Conservation (phyloP, 345 rosid species). For the Aquilaria sinensis region DNA sequence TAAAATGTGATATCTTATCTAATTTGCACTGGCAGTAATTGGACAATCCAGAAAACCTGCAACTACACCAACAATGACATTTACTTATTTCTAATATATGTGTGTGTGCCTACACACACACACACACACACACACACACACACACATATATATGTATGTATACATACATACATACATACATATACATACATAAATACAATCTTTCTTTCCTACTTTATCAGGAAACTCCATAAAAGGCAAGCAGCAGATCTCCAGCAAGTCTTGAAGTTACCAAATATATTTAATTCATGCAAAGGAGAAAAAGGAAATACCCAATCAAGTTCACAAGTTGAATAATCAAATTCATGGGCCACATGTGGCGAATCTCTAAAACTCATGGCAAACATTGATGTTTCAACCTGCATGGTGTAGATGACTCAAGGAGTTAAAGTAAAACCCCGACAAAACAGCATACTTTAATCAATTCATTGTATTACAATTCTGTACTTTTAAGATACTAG, state of each 20-base stretch:
- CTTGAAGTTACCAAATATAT: conserved; percentile 4
- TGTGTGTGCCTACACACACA: no score
- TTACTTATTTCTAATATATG: no score
- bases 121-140: no score
- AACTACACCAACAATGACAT: no score
- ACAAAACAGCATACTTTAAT: conserved; percentile 9
- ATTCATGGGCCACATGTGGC: conserved; percentile 49
- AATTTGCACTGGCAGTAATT: neutral
- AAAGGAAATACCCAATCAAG: conserved; percentile 39
- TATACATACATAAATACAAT: neutral
- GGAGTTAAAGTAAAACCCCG: conserved; percentile 14
- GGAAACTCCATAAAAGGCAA: neutral
- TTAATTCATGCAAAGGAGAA: conserved; percentile 3
- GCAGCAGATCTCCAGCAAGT: neutral
- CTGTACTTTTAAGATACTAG: neutral
- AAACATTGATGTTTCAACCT: conserved; percentile 92
- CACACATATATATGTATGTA: no score
- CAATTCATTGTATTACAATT: conserved; percentile 6
- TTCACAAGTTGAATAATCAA: conserved; percentile 60
- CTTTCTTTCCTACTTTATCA: neutral
- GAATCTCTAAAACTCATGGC: conserved; percentile 76
- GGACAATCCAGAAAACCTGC: no score
- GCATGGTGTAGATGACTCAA: conserved; percentile 22
- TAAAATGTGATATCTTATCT: neutral
- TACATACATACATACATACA: no score